Conservation (phyloP, 768 basidiomycete genomes). For the Mycena venus region DNA sequence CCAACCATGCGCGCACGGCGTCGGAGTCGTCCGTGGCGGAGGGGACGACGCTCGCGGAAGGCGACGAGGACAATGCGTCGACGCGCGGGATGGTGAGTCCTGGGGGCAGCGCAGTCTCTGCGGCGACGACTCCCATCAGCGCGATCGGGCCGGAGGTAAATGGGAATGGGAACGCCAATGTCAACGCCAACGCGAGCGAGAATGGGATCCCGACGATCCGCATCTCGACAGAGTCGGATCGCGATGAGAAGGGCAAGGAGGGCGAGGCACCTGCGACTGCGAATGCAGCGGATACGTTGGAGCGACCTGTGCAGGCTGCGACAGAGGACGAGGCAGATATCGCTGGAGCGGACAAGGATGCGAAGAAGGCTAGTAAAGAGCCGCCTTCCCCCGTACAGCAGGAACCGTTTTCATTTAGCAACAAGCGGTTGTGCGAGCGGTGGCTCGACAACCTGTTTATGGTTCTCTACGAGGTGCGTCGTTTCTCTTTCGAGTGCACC, state of each 20-base stretch:
- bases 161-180: conserved; percentile 11
- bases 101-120: conserved; percentile 12
- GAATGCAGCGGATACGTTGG: conserved; percentile 46
- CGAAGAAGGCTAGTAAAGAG: conserved; percentile 38
- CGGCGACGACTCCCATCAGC: conserved; percentile 39
- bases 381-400: conserved; percentile 53
- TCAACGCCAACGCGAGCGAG: conserved; percentile 33
- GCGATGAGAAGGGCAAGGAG: conserved; percentile 50
- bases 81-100: conserved; percentile 67
- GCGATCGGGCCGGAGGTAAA: conserved; percentile 41
- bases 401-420: conserved; percentile 91
- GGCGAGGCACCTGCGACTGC: conserved; percentile 41
- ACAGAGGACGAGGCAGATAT: conserved; percentile 57
- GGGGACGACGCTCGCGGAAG: conserved; percentile 43
- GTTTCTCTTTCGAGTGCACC: not conserved
- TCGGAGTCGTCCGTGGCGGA: conserved; percentile 35
- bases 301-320: conserved; percentile 67
- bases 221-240: conserved; percentile 80
- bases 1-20: conserved; percentile 45
- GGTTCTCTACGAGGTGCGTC: conserved; percentile 93
- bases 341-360: conserved; percentile 1
- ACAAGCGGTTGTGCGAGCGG: conserved; percentile 95
- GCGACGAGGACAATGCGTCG: conserved; percentile 72
- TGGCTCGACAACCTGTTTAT: conserved; percentile 99
- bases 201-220: conserved; percentile 73